Percentiles rank a stretch among this genome's conserved stretches.
Conservation (phyloP, 345 rosid genomes). For the Dipteronia dyeriana region DNA sequence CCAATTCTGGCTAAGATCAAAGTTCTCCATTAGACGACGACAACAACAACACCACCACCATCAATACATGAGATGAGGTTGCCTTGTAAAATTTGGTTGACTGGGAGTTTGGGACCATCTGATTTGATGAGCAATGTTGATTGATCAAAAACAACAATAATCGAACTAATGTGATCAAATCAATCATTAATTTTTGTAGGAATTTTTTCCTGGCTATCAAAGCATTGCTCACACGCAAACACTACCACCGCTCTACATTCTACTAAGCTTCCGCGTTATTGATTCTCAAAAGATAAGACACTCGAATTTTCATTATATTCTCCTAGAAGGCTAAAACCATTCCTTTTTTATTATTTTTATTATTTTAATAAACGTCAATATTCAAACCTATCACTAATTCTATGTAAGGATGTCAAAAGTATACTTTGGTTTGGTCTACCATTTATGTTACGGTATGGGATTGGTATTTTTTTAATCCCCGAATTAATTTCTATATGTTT, state of each 20-base stretch:
- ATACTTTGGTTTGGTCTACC: no score
- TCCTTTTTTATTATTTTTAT: no score
- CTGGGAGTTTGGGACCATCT: constrained; percentile 13
- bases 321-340: neutral
- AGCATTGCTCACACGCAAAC: neutral
- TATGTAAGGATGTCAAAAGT: no score
- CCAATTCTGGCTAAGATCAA: constrained; percentile 4
- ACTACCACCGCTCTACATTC: neutral
- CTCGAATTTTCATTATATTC: neutral
- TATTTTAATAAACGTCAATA: no score
- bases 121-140: neutral
- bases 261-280: neutral
- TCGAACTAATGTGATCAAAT: neutral
- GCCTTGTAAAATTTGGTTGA: neutral
- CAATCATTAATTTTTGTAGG: neutral
- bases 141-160: neutral
- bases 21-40: neutral
- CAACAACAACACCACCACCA: neutral
- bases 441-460: no score
- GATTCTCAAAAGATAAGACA: neutral
- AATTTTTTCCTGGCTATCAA: constrained; percentile 1
- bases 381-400: no score
- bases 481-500: no score
- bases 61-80: constrained; percentile 14
- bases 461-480: no score